These are phyloP conservation scores for Chlorella sorokiniana DNA, from an alignment of 139 green algal species.

Conservation along the genomic window DNA sequence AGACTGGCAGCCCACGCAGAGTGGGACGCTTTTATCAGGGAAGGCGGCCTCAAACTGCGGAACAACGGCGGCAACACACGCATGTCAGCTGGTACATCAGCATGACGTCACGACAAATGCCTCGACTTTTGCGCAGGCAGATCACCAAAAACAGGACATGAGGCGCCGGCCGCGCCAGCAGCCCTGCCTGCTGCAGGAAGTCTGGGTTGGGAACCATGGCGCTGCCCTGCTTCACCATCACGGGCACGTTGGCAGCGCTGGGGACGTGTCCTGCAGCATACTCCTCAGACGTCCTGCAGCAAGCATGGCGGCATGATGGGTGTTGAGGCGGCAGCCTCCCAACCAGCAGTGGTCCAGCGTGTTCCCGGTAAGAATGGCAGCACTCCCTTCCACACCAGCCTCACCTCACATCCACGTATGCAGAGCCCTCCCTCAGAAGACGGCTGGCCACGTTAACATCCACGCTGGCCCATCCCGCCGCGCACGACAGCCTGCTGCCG, in stretches of 20 bases:
- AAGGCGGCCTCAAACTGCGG: constrained; percentile 22
- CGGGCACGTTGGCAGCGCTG: constrained; percentile 42
- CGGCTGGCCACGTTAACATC: neutral
- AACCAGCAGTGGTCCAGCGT: neutral
- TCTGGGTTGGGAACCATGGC: constrained; percentile 22
- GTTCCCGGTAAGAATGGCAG: too few species aligned
- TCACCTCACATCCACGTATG: constrained; percentile 17
- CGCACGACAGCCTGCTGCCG: neutral
- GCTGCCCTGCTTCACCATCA: constrained; percentile 29
- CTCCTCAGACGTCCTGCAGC: constrained; percentile 36
- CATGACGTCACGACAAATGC: too few species aligned
- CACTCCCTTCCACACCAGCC: neutral
- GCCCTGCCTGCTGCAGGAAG: constrained; percentile 17
- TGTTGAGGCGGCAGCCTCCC: neutral
- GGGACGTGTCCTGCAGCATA: constrained; percentile 33
- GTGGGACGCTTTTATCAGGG: neutral
- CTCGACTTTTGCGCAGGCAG: too few species aligned
- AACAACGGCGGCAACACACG: too few species aligned
- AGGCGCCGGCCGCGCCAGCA: neutral
- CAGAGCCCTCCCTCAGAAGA: neutral
- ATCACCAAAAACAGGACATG: neutral
- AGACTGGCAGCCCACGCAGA: constrained; percentile 27
- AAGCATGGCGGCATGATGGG: neutral
- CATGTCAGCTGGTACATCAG: too few species aligned
- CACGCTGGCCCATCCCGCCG: neutral